A percentile compares a stretch with the other conserved stretches of the same genome.
phyloP scores from a whole-genome alignment of 306 rosid genomes.

The Potentilla sterilis region DNA sequence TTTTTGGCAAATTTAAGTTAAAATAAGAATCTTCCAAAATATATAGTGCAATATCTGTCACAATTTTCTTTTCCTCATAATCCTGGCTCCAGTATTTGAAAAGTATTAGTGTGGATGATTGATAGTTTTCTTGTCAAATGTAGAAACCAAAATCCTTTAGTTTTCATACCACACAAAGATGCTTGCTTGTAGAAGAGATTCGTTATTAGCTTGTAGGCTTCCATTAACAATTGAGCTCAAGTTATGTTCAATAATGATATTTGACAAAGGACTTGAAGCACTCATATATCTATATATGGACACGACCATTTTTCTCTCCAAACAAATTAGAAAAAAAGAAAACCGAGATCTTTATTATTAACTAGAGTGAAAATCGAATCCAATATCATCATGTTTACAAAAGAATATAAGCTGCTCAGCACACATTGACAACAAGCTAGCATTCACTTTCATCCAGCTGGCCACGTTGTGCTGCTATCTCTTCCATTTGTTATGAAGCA shows the following conservation, averaged over 20 bases:
- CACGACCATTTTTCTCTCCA: background rate
- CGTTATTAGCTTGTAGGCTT: background rate
- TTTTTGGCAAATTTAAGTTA: too few species aligned
- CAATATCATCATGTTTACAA: background rate
- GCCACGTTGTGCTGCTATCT: conserved; percentile 9
- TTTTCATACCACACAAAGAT: too few species aligned
- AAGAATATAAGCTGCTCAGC: background rate
- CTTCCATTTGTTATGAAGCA: conserved; percentile 1
- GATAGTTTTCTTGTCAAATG: too few species aligned
- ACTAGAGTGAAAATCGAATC: background rate
- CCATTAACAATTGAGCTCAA: background rate
- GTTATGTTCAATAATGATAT: background rate
- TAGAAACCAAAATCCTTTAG: too few species aligned
- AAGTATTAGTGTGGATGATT: too few species aligned
- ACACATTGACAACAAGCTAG: background rate
- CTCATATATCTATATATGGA: background rate
- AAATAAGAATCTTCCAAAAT: too few species aligned
- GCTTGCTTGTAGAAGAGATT: background rate
- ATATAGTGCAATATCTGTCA: too few species aligned
- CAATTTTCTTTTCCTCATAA: too few species aligned
- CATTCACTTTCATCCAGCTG: conserved; percentile 28
- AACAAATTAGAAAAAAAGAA: background rate
- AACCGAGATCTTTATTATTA: background rate
- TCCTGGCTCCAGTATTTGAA: too few species aligned
- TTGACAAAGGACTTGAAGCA: background rate